Evolutionary conservation across 164 flowering plant species (phyloP), one percentile per base, ranked within the genome.

Genomic region (Tetracentron sinense): DNA sequence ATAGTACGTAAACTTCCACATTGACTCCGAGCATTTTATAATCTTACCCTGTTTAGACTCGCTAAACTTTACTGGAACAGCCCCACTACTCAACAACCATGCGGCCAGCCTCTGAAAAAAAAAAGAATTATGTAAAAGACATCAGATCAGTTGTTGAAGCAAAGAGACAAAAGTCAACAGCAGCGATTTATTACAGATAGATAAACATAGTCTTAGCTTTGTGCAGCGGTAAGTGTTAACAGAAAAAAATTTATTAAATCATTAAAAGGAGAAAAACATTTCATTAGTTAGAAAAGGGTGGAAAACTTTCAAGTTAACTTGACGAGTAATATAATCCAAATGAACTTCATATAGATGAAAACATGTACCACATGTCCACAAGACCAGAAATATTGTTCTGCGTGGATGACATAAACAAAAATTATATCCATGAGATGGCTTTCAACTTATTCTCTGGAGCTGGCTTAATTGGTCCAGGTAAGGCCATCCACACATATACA

Each of bases 1-100:
- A 72, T 88, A 91, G 80, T 91, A 89, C 27, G 85, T 68, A 26
- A 91, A 68, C 76, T 94, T 94, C 98, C 97, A 94, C 90, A 91
- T 73, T 54, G 97, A 91, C 71, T 94, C 97, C 5, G 88, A 75
- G 67, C 87, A 89, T 79, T 94, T 94, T 51, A 29, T 75, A 63
- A 94, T 74, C 75, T 89, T 91, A 62, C 75, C 81, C 29, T 50
- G 74, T 50, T 73, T 78, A 61, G 78, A 74, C 42, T 81, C 77
- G 69, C 77, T 63, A 28, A 72, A 44, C 77, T 69, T 87, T 65
- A 65, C 48, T 11, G 73, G 74, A 64, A 44, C 63, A 47, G 72
- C 20, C 46, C 91, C 82, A 20, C 66, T 57, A 51, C 65, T 63
- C 68, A 82, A 72, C 66, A 86, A 72, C 86, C 88, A 74, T 28